phyloP scores from a whole-genome alignment of 163 green algal species.

The Scenedesmus sp. region DNA sequence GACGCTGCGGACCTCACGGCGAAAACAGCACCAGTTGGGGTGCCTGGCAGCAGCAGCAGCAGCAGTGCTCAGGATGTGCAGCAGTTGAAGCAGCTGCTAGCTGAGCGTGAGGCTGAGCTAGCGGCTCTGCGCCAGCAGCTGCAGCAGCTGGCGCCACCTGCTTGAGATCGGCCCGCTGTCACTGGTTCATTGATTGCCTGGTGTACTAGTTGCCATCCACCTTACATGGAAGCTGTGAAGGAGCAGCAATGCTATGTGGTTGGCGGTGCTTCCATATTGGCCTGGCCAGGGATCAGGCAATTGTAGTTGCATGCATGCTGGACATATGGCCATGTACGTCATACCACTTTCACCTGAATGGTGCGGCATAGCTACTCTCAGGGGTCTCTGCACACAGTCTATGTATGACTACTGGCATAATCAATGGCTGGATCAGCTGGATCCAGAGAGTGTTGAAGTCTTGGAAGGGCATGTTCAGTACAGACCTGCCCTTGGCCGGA shows the following conservation, averaged over 20 bases:
- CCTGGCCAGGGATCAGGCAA: neutral
- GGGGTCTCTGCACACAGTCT: neutral
- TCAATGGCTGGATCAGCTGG: neutral
- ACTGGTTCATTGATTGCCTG: neutral
- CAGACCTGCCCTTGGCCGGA: neutral
- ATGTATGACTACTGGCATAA: neutral
- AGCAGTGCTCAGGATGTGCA: conserved; percentile 11
- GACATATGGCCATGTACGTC: neutral
- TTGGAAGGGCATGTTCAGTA: neutral
- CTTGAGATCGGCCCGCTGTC: too few species aligned
- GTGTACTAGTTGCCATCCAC: neutral
- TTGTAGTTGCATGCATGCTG: neutral
- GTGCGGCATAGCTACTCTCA: too few species aligned
- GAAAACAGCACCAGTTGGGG: neutral
- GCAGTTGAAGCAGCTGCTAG: conserved; percentile 27
- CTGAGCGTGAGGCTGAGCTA: conserved; percentile 32
- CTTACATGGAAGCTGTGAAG: neutral
- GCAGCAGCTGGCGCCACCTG: neutral
- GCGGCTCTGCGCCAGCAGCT: conserved; percentile 28
- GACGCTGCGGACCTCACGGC: neutral
- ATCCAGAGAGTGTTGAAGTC: neutral
- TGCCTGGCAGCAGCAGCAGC: neutral
- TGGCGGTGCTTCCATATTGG: neutral
- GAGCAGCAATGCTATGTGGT: neutral
- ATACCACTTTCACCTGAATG: too few species aligned